These are phyloP conservation scores for Vigna hirtella DNA, from an alignment of 306 rosid species.

Conservation along the genomic window DNA sequence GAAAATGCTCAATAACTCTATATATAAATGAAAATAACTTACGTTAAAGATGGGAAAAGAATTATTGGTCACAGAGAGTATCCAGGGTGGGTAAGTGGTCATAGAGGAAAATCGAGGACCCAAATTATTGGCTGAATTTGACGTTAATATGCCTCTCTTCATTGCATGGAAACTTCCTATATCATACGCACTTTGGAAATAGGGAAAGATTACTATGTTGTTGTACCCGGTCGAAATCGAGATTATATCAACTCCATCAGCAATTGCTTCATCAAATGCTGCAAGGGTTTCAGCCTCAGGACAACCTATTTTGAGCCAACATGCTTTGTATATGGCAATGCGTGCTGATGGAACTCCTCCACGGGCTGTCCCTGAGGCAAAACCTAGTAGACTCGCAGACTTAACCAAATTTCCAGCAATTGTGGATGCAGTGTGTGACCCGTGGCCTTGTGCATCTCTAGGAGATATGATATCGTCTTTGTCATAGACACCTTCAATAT, in stretches of 20 bases:
- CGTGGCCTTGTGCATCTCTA: slow-evolving; percentile 53
- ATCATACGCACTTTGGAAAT: slow-evolving; percentile 37
- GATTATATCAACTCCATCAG: slow-evolving; percentile 61
- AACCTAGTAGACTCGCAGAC: slow-evolving; percentile 44
- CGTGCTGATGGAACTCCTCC: slow-evolving; percentile 55
- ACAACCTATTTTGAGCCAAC: slow-evolving; percentile 31
- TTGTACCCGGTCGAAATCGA: slow-evolving; percentile 2
- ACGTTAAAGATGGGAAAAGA: too few relatives aligned
- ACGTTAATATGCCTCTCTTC: slow-evolving; percentile 55
- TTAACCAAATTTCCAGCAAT: slow-evolving; percentile 52
- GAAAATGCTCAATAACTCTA: too few relatives aligned
- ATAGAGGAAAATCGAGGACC: slow-evolving; percentile 44
- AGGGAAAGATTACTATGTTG: background rate
- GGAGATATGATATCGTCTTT: slow-evolving; percentile 42
- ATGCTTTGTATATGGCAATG: slow-evolving; percentile 41
- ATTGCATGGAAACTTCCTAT: slow-evolving; percentile 72
- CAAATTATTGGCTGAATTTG: slow-evolving; percentile 48
- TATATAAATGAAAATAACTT: too few relatives aligned
- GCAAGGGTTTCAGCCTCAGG: slow-evolving; percentile 17
- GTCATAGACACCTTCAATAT: background rate
- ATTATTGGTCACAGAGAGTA: slow-evolving; percentile 61
- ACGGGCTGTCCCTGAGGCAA: slow-evolving; percentile 50
- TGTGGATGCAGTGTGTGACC: slow-evolving; percentile 61
- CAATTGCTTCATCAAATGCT: slow-evolving; percentile 61
- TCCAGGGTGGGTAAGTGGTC: slow-evolving; percentile 55